Base-by-base conservation (phyloP, 1,284 basidiomycete species). In the Trametes polyzona region DNA sequence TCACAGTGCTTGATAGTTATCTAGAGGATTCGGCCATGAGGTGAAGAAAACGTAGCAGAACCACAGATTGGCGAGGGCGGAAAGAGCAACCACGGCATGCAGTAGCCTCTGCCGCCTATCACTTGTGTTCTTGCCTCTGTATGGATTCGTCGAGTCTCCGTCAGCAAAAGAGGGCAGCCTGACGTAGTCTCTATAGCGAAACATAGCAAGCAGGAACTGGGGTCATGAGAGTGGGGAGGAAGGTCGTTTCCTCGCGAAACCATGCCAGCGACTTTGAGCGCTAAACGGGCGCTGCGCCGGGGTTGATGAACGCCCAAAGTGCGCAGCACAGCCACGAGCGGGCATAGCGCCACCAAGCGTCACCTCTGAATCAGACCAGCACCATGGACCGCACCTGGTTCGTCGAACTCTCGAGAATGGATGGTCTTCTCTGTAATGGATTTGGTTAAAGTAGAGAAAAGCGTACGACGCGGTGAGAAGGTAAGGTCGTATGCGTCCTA, bases 1-100 rank as follows among this genome's bases (percentile, higher is more conserved):
- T 62, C 57, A 67, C 65, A 67, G 42, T 49, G 52, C 43, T 23
- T 67, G 65, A 24, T 67, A 67, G 57, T 65, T 55, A 32, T 67
- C 65, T 43, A 67, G 27, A 11, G 65, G 59, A 7, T 55, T 36
- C 8, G 59, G 62, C 59, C 62, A 64, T 3, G 40, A 23, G 29
- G 44, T 51, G 19, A 53, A 23, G 24, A 33, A 30, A 26, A 27
- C 16, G n/a, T 57, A 59, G n/a, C 55, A n/a, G 26, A 53, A 55
- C 32, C 55, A 58, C 17, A 64, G 11, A 42, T 64, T 64, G 30
- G 49, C 41, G 14, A 54, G 30, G 10, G 59, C 48, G 2, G 62
- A 64, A 11, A 57, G 24, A 29, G 27, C 47, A 52, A 61, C 29
- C 11, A 61, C 14, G 33, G 27, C 53, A n/a, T 52, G 51, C 12